Evolutionary conservation across 1,139 yeast genomes (phyloP).

Genomic region (Kodamaea derodonti): DNA sequence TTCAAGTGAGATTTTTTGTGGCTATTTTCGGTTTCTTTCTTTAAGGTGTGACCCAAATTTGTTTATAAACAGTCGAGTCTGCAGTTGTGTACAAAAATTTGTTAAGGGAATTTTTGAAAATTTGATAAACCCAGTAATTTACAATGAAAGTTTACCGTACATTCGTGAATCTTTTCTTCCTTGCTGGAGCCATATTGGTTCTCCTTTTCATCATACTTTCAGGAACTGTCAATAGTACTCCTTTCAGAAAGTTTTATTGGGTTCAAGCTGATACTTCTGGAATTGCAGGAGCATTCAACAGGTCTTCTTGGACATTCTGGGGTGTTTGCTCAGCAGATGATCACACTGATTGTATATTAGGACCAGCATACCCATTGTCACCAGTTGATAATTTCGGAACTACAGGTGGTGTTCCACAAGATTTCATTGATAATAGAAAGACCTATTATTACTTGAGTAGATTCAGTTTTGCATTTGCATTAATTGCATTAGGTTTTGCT

Average conservation of each 20-base stretch:
- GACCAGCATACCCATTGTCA: slow-evolving; percentile 64
- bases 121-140: background rate
- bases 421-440: slow-evolving; percentile 53
- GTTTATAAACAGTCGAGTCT: background rate
- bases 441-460: slow-evolving; percentile 66
- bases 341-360: slow-evolving; percentile 42
- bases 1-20: background rate
- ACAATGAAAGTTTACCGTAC: slow-evolving; percentile 35
- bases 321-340: slow-evolving; percentile 55
- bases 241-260: slow-evolving; percentile 69
- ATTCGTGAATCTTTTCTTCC: slow-evolving; percentile 36
- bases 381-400: slow-evolving; percentile 69
- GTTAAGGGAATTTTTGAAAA: background rate
- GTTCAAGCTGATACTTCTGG: slow-evolving; percentile 61
- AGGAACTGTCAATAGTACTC: slow-evolving; percentile 58
- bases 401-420: slow-evolving; percentile 45
- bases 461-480: slow-evolving; percentile 63
- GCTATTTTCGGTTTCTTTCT: background rate
- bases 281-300: slow-evolving; percentile 49
- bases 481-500: slow-evolving; percentile 56
- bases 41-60: background rate
- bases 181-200: slow-evolving; percentile 53
- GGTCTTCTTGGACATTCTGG: slow-evolving; percentile 80
- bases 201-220: slow-evolving; percentile 61
- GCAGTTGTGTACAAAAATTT: background rate